phyloP scores from a whole-genome alignment of 1,139 yeast species.

The Taphrina confusa region DNA sequence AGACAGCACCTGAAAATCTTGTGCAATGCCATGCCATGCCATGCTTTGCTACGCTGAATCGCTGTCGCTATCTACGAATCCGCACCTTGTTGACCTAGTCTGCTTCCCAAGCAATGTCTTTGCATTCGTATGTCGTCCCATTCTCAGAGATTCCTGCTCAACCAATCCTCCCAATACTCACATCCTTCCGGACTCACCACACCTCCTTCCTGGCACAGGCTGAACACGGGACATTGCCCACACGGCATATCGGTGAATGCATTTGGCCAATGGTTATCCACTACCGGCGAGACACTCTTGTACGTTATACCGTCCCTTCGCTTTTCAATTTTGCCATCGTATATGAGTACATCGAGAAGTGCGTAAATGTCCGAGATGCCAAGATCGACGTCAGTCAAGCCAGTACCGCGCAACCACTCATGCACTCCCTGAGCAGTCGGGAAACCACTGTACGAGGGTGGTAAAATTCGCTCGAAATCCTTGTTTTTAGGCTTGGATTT shows the following conservation, averaged over 20 bases:
- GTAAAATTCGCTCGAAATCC: slow-evolving; percentile 45
- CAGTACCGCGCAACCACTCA: slow-evolving; percentile 70
- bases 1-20: no score
- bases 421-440: slow-evolving; percentile 72
- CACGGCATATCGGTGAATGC: slow-evolving; percentile 47
- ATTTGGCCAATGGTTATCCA: slow-evolving; percentile 44
- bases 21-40: no score
- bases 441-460: slow-evolving; percentile 56
- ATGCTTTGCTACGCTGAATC: no score
- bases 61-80: no score
- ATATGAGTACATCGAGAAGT: slow-evolving; percentile 82
- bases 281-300: slow-evolving; percentile 46
- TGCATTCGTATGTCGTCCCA: no score
- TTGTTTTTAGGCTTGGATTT: slow-evolving; percentile 46
- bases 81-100: no score
- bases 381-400: slow-evolving; percentile 73
- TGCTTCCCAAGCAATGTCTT: no score
- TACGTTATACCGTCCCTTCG: slow-evolving; percentile 52
- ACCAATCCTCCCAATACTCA: slow-evolving; percentile 47
- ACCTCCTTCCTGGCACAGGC: slow-evolving; percentile 44
- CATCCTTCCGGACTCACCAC: slow-evolving; percentile 48
- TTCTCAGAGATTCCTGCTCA: slow-evolving; percentile 34
- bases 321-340: slow-evolving; percentile 79
- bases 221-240: slow-evolving; percentile 46
- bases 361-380: slow-evolving; percentile 72